A percentile compares a stretch with the other conserved stretches of the same genome.
Conservation (phyloP, 306 rosid genomes). For the Cicer chorassanicum region DNA sequence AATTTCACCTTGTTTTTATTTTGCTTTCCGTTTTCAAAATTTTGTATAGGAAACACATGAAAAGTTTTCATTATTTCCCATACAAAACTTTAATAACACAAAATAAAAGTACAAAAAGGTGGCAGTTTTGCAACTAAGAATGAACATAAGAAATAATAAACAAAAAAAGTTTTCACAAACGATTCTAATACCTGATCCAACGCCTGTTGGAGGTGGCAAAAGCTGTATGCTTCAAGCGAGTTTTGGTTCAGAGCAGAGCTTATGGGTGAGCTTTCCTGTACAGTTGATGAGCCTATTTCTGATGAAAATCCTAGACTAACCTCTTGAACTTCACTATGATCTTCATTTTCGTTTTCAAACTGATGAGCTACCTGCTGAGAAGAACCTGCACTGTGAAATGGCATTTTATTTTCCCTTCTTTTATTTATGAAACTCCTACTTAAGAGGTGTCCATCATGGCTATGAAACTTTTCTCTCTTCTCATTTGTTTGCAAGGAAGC, state of each 20-base stretch:
- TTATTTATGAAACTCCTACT: slow-evolving; percentile 48
- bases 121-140: background rate
- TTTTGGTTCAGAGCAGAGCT: slow-evolving; percentile 56
- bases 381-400: slow-evolving; percentile 50
- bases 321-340: slow-evolving; percentile 69
- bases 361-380: slow-evolving; percentile 52
- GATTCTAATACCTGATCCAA: slow-evolving; percentile 69
- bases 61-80: background rate
- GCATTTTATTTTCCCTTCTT: slow-evolving; percentile 45
- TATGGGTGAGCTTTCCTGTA: slow-evolving; percentile 66
- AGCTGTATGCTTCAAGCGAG: slow-evolving; percentile 67
- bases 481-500: slow-evolving; percentile 48
- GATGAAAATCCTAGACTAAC: slow-evolving; percentile 55
- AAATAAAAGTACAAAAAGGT: background rate
- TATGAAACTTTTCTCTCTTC: slow-evolving; percentile 48
- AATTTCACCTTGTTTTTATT: background rate
- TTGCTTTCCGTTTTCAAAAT: background rate
- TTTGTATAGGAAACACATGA: background rate
- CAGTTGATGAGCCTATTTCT: slow-evolving; percentile 66
- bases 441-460: slow-evolving; percentile 46
- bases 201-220: slow-evolving; percentile 73
- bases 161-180: background rate
- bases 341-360: slow-evolving; percentile 70
- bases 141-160: background rate
- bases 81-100: background rate